Conservation (phyloP, 257 asterid species). For the Solanum arcanum region DNA sequence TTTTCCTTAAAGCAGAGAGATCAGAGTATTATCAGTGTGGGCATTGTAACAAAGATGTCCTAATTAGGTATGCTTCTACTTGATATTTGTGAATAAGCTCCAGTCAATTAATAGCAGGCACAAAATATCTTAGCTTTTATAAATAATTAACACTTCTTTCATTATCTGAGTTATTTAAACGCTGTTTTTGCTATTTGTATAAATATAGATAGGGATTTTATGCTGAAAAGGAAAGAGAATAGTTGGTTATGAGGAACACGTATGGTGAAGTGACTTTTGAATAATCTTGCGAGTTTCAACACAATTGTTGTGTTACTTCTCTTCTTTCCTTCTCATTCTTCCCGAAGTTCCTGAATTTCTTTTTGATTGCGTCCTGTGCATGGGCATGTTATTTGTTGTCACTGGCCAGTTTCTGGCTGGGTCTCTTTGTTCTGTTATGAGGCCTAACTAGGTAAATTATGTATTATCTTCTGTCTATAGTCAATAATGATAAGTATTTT, state of each 20-base stretch:
- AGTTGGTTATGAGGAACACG: not conserved
- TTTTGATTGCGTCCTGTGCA: not conserved
- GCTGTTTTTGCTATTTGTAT: not conserved
- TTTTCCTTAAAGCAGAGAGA: slow-evolving; percentile 67
- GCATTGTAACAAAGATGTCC: slow-evolving; percentile 71
- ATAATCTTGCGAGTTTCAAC: not conserved
- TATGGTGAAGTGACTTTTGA: not conserved
- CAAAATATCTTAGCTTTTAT: not conserved
- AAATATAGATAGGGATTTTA: not conserved
- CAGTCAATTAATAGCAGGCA: not conserved
- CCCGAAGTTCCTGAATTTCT: not conserved
- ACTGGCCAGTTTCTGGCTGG: not conserved
- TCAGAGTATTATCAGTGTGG: slow-evolving; percentile 50
- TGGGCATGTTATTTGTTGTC: not conserved
- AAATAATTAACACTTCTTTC: not conserved
- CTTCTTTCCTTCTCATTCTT: not conserved
- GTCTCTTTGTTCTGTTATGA: not conserved
- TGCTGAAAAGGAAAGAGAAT: not conserved
- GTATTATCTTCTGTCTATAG: not conserved
- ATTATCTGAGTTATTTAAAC: not conserved
- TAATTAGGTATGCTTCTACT: slow-evolving; percentile 38
- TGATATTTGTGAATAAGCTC: not conserved
- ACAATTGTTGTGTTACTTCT: not conserved
- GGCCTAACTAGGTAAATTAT: not conserved
- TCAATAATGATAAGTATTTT: not conserved